Base-by-base conservation (phyloP, 2,329 filamentous ascomycete species). In the Sclerotiophoma versabilis region DNA sequence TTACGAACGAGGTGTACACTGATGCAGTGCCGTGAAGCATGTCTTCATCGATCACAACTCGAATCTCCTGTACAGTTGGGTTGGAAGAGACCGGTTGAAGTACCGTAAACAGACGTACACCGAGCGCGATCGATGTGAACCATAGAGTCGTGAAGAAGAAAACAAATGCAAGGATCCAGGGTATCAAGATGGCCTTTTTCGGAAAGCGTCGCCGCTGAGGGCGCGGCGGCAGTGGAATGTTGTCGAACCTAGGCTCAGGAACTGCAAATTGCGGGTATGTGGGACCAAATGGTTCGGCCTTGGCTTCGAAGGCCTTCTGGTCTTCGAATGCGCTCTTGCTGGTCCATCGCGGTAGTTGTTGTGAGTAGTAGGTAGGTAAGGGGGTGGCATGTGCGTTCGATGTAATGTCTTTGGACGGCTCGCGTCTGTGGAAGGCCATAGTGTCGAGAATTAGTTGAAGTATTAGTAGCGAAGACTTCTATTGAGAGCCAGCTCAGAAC, bases 111-210 rank as follows among this genome's bases (percentile, higher is more conserved):
- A 68, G 58, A 2, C 58, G 54, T 12, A 58, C 57, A 8, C 63
- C 65, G 19, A 68, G 34, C 8, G 60, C 54, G 27, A 69, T 62
- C 19, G 60, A 65, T 17, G 56, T 63, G 49, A 56, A 64, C 64
- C 64, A 70, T 8, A 64, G 27, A 3, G 63, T 64, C 2, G 39
- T 57, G 19, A 68, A 34, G 29, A 69, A 64, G 54, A 70, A 65
- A 10, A 70, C 15, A 27, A 37, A n/a, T 30, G 56, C 61, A 23
- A 71, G 56, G 26, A 64, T 33, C 66, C 68, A 71, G 19, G 67
- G 64, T 29, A 70, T 49, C 10, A 64, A 36, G n/a, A 59, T 43
- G 9, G 49, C 34, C 15, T 49, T 54, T 19, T 23, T 36, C 26
- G 51, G 48, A 2, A 48, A 14, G 10, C 39, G 41, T 51, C n/a